Conservation (phyloP, 495 filamentous ascomycete species). For the Penicillium alfredii region DNA sequence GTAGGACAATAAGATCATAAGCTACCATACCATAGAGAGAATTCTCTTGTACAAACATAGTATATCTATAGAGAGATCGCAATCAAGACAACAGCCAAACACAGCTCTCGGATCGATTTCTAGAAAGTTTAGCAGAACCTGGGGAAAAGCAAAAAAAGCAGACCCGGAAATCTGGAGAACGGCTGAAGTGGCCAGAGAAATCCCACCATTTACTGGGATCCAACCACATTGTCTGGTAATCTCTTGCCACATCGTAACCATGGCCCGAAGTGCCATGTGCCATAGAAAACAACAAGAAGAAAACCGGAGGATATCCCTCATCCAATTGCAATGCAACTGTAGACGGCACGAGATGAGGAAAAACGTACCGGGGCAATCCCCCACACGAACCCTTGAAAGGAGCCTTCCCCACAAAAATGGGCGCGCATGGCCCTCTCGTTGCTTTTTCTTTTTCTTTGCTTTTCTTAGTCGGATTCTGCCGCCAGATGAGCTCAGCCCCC, state of each 20-base stretch:
- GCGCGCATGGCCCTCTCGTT: constrained; percentile 19
- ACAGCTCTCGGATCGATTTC: constrained; percentile 18
- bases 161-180: no score
- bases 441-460: no score
- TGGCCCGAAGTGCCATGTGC: no score
- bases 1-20: no score
- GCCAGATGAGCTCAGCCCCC: constrained; percentile 9
- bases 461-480: constrained; percentile 19
- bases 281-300: neutral
- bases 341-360: constrained; percentile 4
- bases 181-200: no score
- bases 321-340: neutral
- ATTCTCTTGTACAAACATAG: no score
- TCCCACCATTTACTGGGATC: no score
- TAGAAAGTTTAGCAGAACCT: constrained; percentile 16
- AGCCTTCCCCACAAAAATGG: constrained; percentile 29
- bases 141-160: constrained; percentile 5
- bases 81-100: no score
- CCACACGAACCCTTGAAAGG: constrained; percentile 21
- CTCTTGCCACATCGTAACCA: no score
- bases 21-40: no score
- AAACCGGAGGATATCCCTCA: constrained; percentile 8
- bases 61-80: no score
- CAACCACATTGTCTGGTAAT: no score
- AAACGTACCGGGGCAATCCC: constrained; percentile 13